These are phyloP conservation scores for Cladosporium velox DNA, from an alignment of 2,329 filamentous ascomycete species.

Conservation along the genomic window DNA sequence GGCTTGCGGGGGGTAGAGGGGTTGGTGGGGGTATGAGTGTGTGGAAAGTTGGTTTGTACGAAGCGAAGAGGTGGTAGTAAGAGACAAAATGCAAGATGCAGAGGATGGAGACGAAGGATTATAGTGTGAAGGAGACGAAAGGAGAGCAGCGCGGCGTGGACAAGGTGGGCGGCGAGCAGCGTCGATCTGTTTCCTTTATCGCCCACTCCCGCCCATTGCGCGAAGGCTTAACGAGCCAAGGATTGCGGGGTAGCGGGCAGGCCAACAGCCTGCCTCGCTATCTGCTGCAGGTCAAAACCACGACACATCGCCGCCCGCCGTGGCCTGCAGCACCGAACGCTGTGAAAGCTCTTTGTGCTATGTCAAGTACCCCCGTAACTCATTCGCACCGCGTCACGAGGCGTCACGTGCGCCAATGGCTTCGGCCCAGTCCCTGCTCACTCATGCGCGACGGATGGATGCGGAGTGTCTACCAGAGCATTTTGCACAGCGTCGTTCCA, in stretches of 20 bases:
- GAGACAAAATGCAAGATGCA: not conserved
- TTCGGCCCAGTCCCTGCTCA: not conserved
- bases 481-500: not conserved
- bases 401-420: slow-evolving; percentile 16
- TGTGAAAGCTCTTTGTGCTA: not conserved
- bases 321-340: not conserved
- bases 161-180: slow-evolving; percentile 12
- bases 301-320: slow-evolving; percentile 5
- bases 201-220: slow-evolving; percentile 6
- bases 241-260: slow-evolving; percentile 14
- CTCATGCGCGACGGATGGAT: slow-evolving; percentile 8
- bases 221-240: slow-evolving; percentile 6
- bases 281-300: slow-evolving; percentile 4
- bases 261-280: not conserved
- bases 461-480: slow-evolving; percentile 8
- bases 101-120: slow-evolving; percentile 2
- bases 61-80: not conserved
- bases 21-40: not conserved
- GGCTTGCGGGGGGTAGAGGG: not conserved
- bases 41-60: not conserved
- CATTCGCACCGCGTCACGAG: not conserved
- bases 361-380: not conserved
- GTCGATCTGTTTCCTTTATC: slow-evolving; percentile 17
- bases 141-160: not conserved
- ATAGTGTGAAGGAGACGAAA: slow-evolving; percentile 2